Conservation (phyloP, 257 asterid genomes). For the Coffea eugenioides region DNA sequence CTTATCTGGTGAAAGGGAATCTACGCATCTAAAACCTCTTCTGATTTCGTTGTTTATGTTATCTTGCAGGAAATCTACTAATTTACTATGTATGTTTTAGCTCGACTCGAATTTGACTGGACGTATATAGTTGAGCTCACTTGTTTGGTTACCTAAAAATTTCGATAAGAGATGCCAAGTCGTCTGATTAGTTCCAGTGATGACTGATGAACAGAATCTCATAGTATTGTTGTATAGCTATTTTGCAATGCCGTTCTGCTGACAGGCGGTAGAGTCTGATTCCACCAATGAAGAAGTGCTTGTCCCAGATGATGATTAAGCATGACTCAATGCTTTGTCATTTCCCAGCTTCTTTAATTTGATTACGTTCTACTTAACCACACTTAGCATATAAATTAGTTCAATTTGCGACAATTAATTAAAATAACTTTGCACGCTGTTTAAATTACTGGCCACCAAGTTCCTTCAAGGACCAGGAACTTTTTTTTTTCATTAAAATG, state of each 20-base stretch:
- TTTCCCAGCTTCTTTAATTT: neutral
- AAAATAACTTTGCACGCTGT: neutral
- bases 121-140: neutral
- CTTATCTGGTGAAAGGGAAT: no score
- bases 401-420: neutral
- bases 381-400: neutral
- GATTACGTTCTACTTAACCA: neutral
- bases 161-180: neutral
- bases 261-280: neutral
- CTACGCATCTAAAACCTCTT: neutral
- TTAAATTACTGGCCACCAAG: neutral
- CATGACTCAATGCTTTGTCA: constrained; percentile 15
- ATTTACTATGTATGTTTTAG: no score
- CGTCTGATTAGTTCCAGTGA: no score
- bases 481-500: no score
- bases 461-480: constrained; percentile 1
- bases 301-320: neutral
- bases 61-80: no score
- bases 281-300: neutral
- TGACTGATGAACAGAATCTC: no score
- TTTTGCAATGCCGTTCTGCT: neutral
- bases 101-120: neutral
- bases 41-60: no score
- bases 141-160: neutral
- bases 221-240: neutral